A percentile compares a stretch with the other conserved stretches of the same genome.
phyloP scores from a whole-genome alignment of 495 filamentous ascomycete species.

The Lindgomyces ingoldianus region DNA sequence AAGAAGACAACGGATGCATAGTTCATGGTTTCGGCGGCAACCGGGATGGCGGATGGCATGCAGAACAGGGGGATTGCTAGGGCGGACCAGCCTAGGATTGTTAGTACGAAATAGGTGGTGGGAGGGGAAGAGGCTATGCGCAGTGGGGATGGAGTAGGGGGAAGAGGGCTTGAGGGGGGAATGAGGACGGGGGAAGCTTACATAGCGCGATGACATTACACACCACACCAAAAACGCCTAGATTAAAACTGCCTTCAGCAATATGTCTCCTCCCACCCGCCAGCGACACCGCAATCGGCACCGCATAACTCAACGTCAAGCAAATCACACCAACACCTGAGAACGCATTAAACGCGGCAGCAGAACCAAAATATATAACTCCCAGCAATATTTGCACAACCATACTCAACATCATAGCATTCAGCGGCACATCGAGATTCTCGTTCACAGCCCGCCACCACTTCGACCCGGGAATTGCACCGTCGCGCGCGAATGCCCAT shows the following conservation, averaged over 20 bases:
- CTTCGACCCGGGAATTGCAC: constrained; percentile 67
- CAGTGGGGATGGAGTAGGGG: background rate
- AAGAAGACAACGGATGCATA: constrained; percentile 68
- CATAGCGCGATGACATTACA: constrained; percentile 58
- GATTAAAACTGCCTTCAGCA: constrained; percentile 53
- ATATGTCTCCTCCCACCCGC: constrained; percentile 53
- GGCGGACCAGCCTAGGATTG: constrained; percentile 56
- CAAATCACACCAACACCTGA: constrained; percentile 68
- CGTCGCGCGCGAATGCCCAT: constrained; percentile 63
- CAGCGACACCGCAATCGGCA: constrained; percentile 61
- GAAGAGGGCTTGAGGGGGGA: background rate
- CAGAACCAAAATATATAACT: constrained; percentile 64
- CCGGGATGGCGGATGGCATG: constrained; percentile 50
- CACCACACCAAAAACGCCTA: constrained; percentile 56
- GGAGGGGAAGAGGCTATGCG: background rate
- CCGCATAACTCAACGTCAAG: constrained; percentile 60
- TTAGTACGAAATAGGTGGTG: too few species aligned
- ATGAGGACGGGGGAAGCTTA: constrained; percentile 43
- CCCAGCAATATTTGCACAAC: constrained; percentile 58
- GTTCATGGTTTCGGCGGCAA: constrained; percentile 50
- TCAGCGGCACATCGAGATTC: constrained; percentile 58
- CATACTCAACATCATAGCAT: constrained; percentile 58
- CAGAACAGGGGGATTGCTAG: constrained; percentile 63
- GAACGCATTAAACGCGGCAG: constrained; percentile 67
- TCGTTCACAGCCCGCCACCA: constrained; percentile 62